Evolutionary conservation across 73 alveolate species (phyloP), one percentile per base, ranked within the genome.

Genomic region (Effrenium voratum): DNA sequence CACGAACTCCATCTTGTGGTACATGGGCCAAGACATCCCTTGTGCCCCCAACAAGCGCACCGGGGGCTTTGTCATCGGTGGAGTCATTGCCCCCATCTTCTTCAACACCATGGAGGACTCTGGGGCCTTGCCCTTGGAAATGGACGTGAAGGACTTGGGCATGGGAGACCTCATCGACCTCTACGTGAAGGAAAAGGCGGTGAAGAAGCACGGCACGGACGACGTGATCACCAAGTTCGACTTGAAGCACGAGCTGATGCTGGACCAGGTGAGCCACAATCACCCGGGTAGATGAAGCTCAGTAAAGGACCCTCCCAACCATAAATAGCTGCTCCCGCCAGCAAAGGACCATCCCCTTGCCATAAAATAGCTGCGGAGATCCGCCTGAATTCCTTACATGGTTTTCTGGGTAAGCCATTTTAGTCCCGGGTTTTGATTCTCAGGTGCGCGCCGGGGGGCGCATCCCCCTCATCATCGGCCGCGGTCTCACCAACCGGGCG

Each of bases 101-200:
- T 92, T 92, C 91, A 92, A 92, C 82, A 92, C 98, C 80, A 92
- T 92, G 98, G 98, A 92, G 91, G 98, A 92, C 82, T 72, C 98
- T 36, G 98, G 98, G 32, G 98, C 98, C 2, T 50, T 92, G 92
- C 98, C 98, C 19, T 59, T 92, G 44, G 98, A 92, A 41, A 92
- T 75, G 90, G 98, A 92, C 49, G 98, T 92, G 82, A 92, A 75
- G 81, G 91, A 92, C 81, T 49, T 92, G 98, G 59, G 57, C 76
- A 90, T 90, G 97, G 97, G 97, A 19, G 97, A 90, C 49, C 75
- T 90, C 86, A 90, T 90, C 43, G 97, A 90, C 75, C 97, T 90
- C 40, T 90, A 87, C 55, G 97, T 90, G 72, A 68, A 90, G 32
- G 97, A 92, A 38, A 46, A 75, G 32, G 98, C 50, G 32, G 75